Evolutionary conservation across 2,329 filamentous ascomycete species (phyloP).

Genomic region (Phialophora expanda): DNA sequence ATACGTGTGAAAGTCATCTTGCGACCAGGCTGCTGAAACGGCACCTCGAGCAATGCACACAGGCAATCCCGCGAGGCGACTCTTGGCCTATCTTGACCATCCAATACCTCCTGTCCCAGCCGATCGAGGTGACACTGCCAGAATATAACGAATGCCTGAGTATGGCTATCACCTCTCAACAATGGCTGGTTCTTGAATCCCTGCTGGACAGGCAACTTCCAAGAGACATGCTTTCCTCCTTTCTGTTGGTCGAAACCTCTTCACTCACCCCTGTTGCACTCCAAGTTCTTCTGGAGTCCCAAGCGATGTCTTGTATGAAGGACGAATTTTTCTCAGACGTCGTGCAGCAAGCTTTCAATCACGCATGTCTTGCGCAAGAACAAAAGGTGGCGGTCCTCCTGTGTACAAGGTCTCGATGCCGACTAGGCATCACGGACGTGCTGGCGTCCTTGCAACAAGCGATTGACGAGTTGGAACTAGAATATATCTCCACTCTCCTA

Average conservation of each 20-base stretch:
- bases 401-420: slow-evolving; percentile 11
- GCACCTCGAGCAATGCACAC: slow-evolving; percentile 16
- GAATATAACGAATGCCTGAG: slow-evolving; percentile 12
- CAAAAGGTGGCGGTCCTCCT: slow-evolving; percentile 9
- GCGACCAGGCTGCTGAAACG: slow-evolving; percentile 16
- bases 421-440: slow-evolving; percentile 8
- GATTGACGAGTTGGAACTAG: slow-evolving; percentile 12
- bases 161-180: slow-evolving; percentile 10
- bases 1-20: slow-evolving; percentile 7
- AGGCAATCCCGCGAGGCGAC: slow-evolving; percentile 7
- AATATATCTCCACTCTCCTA: slow-evolving; percentile 2
- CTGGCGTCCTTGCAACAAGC: slow-evolving; percentile 9
- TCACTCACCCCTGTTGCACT: slow-evolving; percentile 16
- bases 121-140: slow-evolving; percentile 12
- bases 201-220: slow-evolving; percentile 18
- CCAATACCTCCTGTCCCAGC: slow-evolving; percentile 15
- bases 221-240: slow-evolving; percentile 7
- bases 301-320: slow-evolving; percentile 16
- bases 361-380: slow-evolving; percentile 16
- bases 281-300: slow-evolving; percentile 10
- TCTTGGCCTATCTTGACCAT: slow-evolving; percentile 13
- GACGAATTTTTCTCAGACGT: slow-evolving; percentile 9
- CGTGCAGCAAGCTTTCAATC: slow-evolving; percentile 21
- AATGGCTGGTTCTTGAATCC: slow-evolving; percentile 14
- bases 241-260: slow-evolving; percentile 12